Evolutionary conservation across 306 rosid species (phyloP).

Genomic region (Rosa lucieae): DNA sequence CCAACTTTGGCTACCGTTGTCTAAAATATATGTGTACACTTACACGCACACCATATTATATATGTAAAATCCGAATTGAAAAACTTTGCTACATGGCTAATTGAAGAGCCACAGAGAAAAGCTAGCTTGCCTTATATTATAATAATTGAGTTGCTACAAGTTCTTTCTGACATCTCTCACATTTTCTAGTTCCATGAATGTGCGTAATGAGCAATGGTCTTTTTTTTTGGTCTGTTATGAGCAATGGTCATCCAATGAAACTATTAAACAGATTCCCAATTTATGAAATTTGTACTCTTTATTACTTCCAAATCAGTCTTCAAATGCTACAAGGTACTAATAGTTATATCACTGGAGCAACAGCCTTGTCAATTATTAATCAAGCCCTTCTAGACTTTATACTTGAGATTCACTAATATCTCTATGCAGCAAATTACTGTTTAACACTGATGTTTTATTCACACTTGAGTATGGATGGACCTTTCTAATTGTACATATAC

Average conservation of each 20-base stretch:
- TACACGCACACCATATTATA: neutral
- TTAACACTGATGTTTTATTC: neutral
- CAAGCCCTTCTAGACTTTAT: neutral
- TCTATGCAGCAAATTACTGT: neutral
- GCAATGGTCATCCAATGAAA: neutral
- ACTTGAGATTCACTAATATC: neutral
- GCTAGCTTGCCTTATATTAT: neutral
- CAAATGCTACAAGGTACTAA: neutral
- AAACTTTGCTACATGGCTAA: neutral
- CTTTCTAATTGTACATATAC: neutral
- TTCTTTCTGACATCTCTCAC: neutral
- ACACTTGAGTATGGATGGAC: neutral
- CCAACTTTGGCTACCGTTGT: neutral
- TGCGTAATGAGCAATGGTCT: conserved; percentile 1
- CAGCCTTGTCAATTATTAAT: neutral
- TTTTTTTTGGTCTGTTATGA: neutral
- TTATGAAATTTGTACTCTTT: neutral
- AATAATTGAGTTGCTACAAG: neutral
- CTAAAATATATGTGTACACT: neutral
- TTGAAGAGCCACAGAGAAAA: neutral
- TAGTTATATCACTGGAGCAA: neutral
- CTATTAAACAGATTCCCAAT: neutral
- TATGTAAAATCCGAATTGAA: neutral
- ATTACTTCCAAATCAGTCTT: neutral
- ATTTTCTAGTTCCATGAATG: conserved; percentile 5